Percentiles rank a stretch among this genome's conserved stretches.
These are phyloP conservation scores for Yarrowia divulgata DNA, from an alignment of 805 yeast genomes.

Conservation along the genomic window DNA sequence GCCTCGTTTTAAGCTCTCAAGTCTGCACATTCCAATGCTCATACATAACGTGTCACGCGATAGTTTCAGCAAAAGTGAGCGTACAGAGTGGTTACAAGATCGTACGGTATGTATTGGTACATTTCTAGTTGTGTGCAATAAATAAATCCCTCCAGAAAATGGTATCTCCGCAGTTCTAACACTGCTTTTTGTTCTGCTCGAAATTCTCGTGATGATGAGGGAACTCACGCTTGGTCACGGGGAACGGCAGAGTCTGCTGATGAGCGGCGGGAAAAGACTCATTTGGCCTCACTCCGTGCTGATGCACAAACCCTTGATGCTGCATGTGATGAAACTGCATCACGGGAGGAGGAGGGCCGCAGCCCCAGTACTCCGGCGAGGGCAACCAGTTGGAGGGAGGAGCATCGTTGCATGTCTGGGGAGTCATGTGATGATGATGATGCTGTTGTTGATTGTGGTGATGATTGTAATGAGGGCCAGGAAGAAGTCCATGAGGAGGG, in stretches of 20 bases:
- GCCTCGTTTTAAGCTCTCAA: neutral
- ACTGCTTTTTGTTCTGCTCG: constrained; percentile 21
- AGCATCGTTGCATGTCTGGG: constrained; percentile 6
- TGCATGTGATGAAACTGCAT: constrained; percentile 1
- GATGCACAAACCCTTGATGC: constrained; percentile 1
- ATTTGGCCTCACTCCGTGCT: neutral
- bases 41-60: constrained; percentile 4
- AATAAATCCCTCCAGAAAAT: neutral
- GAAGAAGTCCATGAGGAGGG: no score
- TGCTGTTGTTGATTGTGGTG: neutral
- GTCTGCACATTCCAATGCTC: constrained; percentile 2
- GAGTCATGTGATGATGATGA: constrained; percentile 2
- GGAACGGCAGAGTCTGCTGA: constrained; percentile 18
- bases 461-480: no score
- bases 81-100: no score
- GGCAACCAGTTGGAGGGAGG: constrained; percentile 4
- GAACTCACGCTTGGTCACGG: constrained; percentile 14
- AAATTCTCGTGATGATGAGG: neutral
- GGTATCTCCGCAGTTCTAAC: neutral
- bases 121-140: constrained; percentile 16
- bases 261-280: neutral
- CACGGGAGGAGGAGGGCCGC: neutral
- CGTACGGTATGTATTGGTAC: neutral
- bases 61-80: no score
- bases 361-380: neutral